A percentile compares a stretch with the other conserved stretches of the same genome.
phyloP scores from a whole-genome alignment of 1,284 basidiomycete species.

The Irpex sp. region DNA sequence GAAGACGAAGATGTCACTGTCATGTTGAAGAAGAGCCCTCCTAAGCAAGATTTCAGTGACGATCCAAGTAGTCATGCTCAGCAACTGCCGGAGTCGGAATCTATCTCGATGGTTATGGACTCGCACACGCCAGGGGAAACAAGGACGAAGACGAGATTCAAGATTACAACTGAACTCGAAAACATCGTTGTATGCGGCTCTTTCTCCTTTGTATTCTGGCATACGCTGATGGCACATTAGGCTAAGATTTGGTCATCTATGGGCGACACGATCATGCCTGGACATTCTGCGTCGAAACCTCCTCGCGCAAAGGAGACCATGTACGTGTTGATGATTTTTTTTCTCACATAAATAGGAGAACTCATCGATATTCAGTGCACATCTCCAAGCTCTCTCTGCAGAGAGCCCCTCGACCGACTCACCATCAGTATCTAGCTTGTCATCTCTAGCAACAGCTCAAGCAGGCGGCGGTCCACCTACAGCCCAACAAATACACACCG shows the following conservation, averaged over 20 bases:
- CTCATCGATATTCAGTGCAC: slow-evolving; percentile 35
- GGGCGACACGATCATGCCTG: slow-evolving; percentile 60
- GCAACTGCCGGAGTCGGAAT: slow-evolving; percentile 2
- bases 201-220: background rate
- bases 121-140: slow-evolving; percentile 8
- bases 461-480: slow-evolving; percentile 32
- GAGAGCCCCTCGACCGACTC: slow-evolving; percentile 33
- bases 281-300: slow-evolving; percentile 45
- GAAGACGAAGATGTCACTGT: slow-evolving; percentile 31
- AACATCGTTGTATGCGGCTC: slow-evolving; percentile 47
- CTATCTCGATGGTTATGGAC: slow-evolving; percentile 2
- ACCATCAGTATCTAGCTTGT: slow-evolving; percentile 43
- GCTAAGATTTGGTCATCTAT: slow-evolving; percentile 64
- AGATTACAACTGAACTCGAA: slow-evolving; percentile 54
- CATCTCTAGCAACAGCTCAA: slow-evolving; percentile 35
- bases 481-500: slow-evolving; percentile 66
- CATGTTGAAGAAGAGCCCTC: slow-evolving; percentile 21
- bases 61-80: background rate
- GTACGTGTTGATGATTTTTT: slow-evolving; percentile 34
- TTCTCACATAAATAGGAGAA: slow-evolving; percentile 6
- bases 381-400: slow-evolving; percentile 43
- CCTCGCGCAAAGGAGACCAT: slow-evolving; percentile 62
- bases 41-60: background rate
- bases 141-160: slow-evolving; percentile 27
- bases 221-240: slow-evolving; percentile 31